Percentiles rank a stretch among this genome's conserved stretches.
Evolutionary conservation across 1,284 basidiomycete genomes (phyloP).

Genomic region (Marasmius oreades): DNA sequence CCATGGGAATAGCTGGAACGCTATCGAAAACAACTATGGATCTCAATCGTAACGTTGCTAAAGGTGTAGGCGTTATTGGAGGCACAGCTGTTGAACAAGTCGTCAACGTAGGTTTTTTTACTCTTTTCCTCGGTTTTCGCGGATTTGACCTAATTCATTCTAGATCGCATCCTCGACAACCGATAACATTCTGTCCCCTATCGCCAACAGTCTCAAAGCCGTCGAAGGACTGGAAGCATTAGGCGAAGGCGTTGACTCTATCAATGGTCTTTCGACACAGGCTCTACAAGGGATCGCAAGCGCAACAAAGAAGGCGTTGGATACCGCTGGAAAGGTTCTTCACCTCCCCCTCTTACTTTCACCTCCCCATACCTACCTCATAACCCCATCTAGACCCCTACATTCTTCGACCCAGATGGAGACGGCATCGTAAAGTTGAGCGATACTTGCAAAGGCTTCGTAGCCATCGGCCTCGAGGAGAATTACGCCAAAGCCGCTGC

Average conservation of each 20-base stretch:
- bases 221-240: slow-evolving; percentile 22
- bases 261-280: slow-evolving; percentile 24
- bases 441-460: slow-evolving; percentile 23
- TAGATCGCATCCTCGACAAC: slow-evolving; percentile 20
- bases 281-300: slow-evolving; percentile 19
- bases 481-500: slow-evolving; percentile 21
- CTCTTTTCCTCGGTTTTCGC: not conserved
- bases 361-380: not conserved
- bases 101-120: slow-evolving; percentile 7
- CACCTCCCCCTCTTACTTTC: not conserved
- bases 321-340: slow-evolving; percentile 21
- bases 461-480: slow-evolving; percentile 22
- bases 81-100: slow-evolving; percentile 23
- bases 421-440: slow-evolving; percentile 22
- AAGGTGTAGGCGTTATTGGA: slow-evolving; percentile 16
- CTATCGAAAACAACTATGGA: slow-evolving; percentile 16
- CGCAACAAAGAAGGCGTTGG: slow-evolving; percentile 20
- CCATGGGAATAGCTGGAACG: not conserved
- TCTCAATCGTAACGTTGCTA: slow-evolving; percentile 15
- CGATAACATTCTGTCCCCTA: slow-evolving; percentile 23
- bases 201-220: slow-evolving; percentile 21
- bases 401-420: slow-evolving; percentile 25
- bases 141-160: not conserved
- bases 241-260: slow-evolving; percentile 19
- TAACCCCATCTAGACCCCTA: slow-evolving; percentile 19